Percentiles rank a stretch among this genome's conserved stretches.
Evolutionary conservation across 163 green algal species (phyloP).

Genomic region (Picocystis sp.): DNA sequence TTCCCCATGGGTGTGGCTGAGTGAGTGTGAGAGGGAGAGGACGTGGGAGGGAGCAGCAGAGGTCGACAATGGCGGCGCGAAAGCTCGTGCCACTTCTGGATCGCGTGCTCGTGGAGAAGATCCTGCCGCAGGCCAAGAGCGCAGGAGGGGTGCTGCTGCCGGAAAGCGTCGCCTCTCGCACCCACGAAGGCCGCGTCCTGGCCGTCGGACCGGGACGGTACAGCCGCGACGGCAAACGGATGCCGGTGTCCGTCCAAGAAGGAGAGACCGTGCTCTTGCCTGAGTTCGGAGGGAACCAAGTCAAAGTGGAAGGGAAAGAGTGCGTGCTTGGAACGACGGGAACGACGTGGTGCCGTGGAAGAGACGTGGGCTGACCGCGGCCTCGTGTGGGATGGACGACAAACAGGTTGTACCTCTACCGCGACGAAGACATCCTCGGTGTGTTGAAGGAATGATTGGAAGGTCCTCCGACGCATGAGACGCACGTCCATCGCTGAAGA

Average conservation of each 20-base stretch:
- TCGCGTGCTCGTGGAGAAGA: constrained; percentile 61
- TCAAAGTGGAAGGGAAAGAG: constrained; percentile 29
- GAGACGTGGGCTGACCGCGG: too few relatives aligned
- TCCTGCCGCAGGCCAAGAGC: constrained; percentile 47
- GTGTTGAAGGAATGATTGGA: too few relatives aligned
- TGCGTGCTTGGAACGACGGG: not conserved
- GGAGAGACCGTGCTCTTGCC: constrained; percentile 82
- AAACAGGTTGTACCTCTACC: too few relatives aligned
- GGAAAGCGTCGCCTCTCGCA: constrained; percentile 22
- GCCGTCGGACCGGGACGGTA: constrained; percentile 64
- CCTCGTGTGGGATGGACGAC: too few relatives aligned
- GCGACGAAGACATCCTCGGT: too few relatives aligned
- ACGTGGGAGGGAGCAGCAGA: too few relatives aligned
- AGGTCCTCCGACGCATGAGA: too few relatives aligned
- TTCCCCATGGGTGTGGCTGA: too few relatives aligned
- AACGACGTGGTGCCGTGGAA: too few relatives aligned
- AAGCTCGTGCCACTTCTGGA: constrained; percentile 67
- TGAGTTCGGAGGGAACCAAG: constrained; percentile 56
- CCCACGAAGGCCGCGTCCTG: constrained; percentile 59
- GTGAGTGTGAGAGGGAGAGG: too few relatives aligned
- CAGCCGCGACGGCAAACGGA: constrained; percentile 41
- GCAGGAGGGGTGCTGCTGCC: constrained; percentile 64
- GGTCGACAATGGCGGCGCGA: constrained; percentile 14
- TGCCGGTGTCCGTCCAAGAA: constrained; percentile 62
- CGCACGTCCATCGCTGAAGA: too few relatives aligned